phyloP scores from a whole-genome alignment of 2,329 filamentous ascomycete genomes.

The Penicillium brasilianum region DNA sequence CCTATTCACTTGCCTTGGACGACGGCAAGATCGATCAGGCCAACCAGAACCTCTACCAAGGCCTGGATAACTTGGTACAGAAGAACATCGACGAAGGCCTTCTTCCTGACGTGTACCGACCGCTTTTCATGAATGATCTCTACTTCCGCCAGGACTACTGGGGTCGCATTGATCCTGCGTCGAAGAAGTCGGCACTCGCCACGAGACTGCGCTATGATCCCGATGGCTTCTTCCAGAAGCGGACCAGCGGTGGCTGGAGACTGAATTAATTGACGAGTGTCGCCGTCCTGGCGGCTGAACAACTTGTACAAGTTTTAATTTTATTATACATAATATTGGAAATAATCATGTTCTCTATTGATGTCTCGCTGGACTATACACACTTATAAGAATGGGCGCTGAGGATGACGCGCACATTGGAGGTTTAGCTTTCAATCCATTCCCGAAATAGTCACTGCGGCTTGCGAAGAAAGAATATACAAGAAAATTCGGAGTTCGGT shows the following conservation, averaged over 20 bases:
- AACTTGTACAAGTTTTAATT: neutral
- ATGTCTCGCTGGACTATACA: too few species aligned
- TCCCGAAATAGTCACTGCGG: too few species aligned
- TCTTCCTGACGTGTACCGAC: slow-evolving; percentile 48
- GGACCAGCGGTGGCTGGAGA: slow-evolving; percentile 49
- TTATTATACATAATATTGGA: neutral
- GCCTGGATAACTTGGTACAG: slow-evolving; percentile 41
- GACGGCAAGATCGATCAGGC: slow-evolving; percentile 46
- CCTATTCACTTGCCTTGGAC: slow-evolving; percentile 43
- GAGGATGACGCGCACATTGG: too few species aligned
- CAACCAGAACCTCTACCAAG: slow-evolving; percentile 45
- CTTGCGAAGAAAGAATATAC: too few species aligned
- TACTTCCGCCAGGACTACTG: slow-evolving; percentile 53
- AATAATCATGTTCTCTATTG: neutral
- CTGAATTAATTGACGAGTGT: slow-evolving; percentile 20
- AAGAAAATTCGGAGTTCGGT: too few species aligned
- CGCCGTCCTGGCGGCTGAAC: neutral
- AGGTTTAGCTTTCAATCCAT: too few species aligned
- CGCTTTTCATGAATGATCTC: slow-evolving; percentile 55
- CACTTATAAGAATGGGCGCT: too few species aligned
- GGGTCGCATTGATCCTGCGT: slow-evolving; percentile 41
- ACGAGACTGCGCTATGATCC: slow-evolving; percentile 48
- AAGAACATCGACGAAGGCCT: slow-evolving; percentile 41
- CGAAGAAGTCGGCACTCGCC: slow-evolving; percentile 38
- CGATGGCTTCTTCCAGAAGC: slow-evolving; percentile 46